Base-by-base conservation (phyloP, 164 flowering plant species). In the Cinnamomum chago region DNA sequence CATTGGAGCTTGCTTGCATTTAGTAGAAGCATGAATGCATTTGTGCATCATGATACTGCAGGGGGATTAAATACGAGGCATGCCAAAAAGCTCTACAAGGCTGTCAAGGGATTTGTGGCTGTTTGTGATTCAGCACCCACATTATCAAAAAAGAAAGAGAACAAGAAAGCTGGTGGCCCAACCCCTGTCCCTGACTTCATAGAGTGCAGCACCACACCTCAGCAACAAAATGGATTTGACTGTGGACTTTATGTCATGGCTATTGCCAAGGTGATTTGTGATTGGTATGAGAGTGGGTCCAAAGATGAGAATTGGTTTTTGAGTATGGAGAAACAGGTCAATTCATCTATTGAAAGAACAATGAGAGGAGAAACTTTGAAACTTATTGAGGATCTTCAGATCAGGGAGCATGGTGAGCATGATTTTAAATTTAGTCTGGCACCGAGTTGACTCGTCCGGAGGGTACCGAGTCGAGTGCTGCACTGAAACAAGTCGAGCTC, bases 1-100 rank as follows among this genome's bases (percentile, higher is more conserved):
- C 99, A 95, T 73, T 95, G 99, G 99, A 95, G 96, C 81, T 82
- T 92, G 72, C 92, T 93, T 74, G 97, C 78, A 22, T 93, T 77
- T 71, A 77, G 82, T 51, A 85, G 89, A 78, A 68, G 70, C 14
- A 71, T 78, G n/a, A 84, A 85, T 52, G 70, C 73, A 3, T 95
- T 90, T 79, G 85, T 90, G 52, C 97, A 95, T 80, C 94, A 88
- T 74, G 98, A 93, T 76, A 88, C 94, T 80, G 27, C 35, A 27
- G 70, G 77, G 17, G 86, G 88, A 35, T 51, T 67, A 24, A 92
- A 95, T 40, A 66, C 25, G 11, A 15, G 35, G 20, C 77, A 82
- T 69, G 93, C 93, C 5, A 82, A 58, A 74, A 77, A 69, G 52
- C 86, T 95, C 14, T 92, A 81, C 28, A 70, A 73, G 12, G 74